Conservation (phyloP, 2,329 filamentous ascomycete species). For the Pseudogymnoascus sp. region DNA sequence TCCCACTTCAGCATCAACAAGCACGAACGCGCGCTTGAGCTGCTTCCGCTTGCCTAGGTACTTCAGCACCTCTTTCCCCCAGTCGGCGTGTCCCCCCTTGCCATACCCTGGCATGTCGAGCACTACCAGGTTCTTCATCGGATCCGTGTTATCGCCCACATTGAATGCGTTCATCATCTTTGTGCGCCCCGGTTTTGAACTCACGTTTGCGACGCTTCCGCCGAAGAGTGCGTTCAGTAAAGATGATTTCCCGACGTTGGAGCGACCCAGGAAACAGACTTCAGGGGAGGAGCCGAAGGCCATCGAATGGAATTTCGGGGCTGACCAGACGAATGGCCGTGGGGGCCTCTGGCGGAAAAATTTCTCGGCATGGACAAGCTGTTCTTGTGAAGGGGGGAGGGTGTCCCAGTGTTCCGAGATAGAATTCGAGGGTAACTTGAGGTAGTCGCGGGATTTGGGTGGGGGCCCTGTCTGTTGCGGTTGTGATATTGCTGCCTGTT, state of each 20-base stretch:
- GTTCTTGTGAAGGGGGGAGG: constrained; percentile 32
- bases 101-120: constrained; percentile 70
- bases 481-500: neutral
- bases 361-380: constrained; percentile 38
- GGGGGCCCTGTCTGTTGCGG: neutral
- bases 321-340: constrained; percentile 49
- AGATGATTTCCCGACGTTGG: constrained; percentile 64
- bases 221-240: constrained; percentile 58
- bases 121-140: constrained; percentile 41
- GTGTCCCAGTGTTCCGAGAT: constrained; percentile 46
- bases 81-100: constrained; percentile 50
- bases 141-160: constrained; percentile 37
- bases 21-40: constrained; percentile 51
- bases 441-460: constrained; percentile 10
- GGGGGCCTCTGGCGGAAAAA: constrained; percentile 42
- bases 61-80: constrained; percentile 62
- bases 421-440: constrained; percentile 15
- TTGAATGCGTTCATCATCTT: constrained; percentile 60
- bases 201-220: constrained; percentile 45
- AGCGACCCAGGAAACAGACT: constrained; percentile 55
- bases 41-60: constrained; percentile 57
- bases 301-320: constrained; percentile 52
- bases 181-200: constrained; percentile 54
- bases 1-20: constrained; percentile 57
- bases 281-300: constrained; percentile 37